Percentiles rank a stretch among this genome's conserved stretches.
Evolutionary conservation across 768 basidiomycete species (phyloP).

Genomic region (Cyclocybe cylindracea): DNA sequence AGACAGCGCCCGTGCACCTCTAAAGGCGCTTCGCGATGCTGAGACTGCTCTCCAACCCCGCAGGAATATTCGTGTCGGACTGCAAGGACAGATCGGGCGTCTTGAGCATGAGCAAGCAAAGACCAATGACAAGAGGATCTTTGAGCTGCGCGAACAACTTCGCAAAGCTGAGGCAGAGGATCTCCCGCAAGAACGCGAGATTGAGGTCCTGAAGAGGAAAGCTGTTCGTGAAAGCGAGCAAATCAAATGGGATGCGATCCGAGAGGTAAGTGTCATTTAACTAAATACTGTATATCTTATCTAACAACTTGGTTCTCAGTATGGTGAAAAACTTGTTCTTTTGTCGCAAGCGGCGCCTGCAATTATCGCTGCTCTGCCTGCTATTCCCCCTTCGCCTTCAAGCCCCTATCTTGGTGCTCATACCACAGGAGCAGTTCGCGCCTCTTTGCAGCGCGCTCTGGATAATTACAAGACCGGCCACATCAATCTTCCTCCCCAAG

Average conservation of each 20-base stretch:
- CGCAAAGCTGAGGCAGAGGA: constrained; percentile 66
- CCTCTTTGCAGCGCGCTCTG: constrained; percentile 74
- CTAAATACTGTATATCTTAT: constrained; percentile 1
- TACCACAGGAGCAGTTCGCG: constrained; percentile 68
- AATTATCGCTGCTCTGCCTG: constrained; percentile 62
- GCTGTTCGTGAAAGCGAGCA: constrained; percentile 74
- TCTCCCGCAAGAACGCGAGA: constrained; percentile 64
- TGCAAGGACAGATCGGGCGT: constrained; percentile 62
- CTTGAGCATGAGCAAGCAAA: constrained; percentile 69
- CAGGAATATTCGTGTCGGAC: constrained; percentile 55
- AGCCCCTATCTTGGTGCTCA: constrained; percentile 63
- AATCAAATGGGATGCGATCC: constrained; percentile 78
- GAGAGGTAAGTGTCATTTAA: constrained; percentile 54
- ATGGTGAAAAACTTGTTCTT: constrained; percentile 77
- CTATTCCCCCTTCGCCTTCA: constrained; percentile 58
- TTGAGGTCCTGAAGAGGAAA: constrained; percentile 74
- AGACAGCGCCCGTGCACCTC: constrained; percentile 60
- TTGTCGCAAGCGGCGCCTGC: constrained; percentile 70
- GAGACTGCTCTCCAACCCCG: constrained; percentile 63
- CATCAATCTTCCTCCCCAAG: constrained; percentile 49
- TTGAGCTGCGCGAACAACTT: constrained; percentile 72
- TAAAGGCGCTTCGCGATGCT: constrained; percentile 74
- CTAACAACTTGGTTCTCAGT: constrained; percentile 41
- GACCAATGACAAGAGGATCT: constrained; percentile 65
- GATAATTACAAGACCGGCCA: constrained; percentile 78